phyloP scores from a whole-genome alignment of 495 filamentous ascomycete species.

The Penicillium lividum region DNA sequence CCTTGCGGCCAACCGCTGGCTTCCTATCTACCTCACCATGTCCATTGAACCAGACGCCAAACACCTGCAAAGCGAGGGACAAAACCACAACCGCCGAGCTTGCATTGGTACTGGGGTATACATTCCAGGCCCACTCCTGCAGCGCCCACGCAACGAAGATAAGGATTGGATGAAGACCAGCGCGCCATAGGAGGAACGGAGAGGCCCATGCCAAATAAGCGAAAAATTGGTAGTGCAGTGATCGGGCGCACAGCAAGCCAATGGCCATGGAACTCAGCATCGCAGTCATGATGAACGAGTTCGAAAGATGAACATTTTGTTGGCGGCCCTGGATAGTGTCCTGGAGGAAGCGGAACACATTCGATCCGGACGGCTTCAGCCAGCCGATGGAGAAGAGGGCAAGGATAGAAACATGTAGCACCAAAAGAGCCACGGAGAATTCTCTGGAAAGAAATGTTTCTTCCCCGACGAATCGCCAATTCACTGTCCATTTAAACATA shows the following conservation, averaged over 20 bases:
- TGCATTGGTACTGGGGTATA: conserved; percentile 81
- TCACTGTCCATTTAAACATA: conserved; percentile 97
- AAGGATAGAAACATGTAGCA: conserved; percentile 66
- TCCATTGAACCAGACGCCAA: conserved; percentile 36
- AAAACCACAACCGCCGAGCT: conserved; percentile 80
- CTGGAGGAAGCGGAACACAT: conserved; percentile 51
- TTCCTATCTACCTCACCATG: conserved; percentile 20
- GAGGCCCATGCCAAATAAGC: conserved; percentile 89
- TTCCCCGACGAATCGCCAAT: conserved; percentile 92
- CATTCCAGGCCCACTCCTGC: conserved; percentile 97
- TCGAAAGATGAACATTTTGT: conserved; percentile 61
- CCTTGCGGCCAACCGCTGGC: conserved; percentile 11
- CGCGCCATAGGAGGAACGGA: conserved; percentile 86
- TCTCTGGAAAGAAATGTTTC: conserved; percentile 72
- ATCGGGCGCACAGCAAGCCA: conserved; percentile 87
- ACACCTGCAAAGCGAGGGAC: conserved; percentile 65
- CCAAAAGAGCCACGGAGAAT: conserved; percentile 70
- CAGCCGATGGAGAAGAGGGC: conserved; percentile 60
- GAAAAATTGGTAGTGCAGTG: conserved; percentile 97
- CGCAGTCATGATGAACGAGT: conserved; percentile 73
- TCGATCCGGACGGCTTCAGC: conserved; percentile 52
- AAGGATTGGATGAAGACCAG: conserved; percentile 69
- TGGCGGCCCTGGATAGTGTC: conserved; percentile 53
- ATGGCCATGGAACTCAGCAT: conserved; percentile 79
- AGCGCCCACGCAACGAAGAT: conserved; percentile 73